Evolutionary conservation across 106 monocot genomes (phyloP), one percentile per base, ranked within the genome.

Genomic region (Iris macrosiphon): DNA sequence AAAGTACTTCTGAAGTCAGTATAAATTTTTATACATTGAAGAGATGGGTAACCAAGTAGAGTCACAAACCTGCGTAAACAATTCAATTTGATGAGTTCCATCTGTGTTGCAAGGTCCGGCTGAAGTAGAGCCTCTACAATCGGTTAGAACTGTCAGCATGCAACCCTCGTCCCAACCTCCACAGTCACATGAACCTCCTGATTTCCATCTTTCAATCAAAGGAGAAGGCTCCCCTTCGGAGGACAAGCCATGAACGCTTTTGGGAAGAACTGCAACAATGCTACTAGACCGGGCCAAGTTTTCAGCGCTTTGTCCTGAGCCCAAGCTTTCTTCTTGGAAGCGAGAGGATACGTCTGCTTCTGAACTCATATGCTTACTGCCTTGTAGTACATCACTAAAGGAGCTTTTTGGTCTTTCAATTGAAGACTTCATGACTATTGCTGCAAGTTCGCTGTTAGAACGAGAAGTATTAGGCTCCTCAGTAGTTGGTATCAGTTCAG

Each of bases 161-260:
- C 95, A 95, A 24, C 95, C 89, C 64, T 82, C 79, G 59, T 95
- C 95, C 95, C 95, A 95, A 11, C 95, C 95, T 42, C 89, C 89
- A 69, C 95, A 95, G 47, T 95, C 95, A 48, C 95, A 95, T n/a
- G 41, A 55, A 41, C 95, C 94, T 42, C 88, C 85, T 40, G 74
- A 79, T 59, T 69, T 85, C 95, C 95, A 95, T 63, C 89, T 67
- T 40, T 95, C 62, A 22, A 95, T 77, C 51, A 95, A 61, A 29
- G 85, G 71, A 27, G 82, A 74, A 0, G 85, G 89, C 42, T 66
- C 47, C 43, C 77, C 84, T 28, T 17, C 32, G 5, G 47, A 49
- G n/a, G 95, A 76, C 31, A 54, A 63, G 9, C 89, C 85, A 64
- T 95, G 95, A 31, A 79, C 64, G 4, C 77, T 72, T 62, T 78